Evolutionary conservation across 1,284 basidiomycete genomes (phyloP).

Genomic region (Naganishia sp.): DNA sequence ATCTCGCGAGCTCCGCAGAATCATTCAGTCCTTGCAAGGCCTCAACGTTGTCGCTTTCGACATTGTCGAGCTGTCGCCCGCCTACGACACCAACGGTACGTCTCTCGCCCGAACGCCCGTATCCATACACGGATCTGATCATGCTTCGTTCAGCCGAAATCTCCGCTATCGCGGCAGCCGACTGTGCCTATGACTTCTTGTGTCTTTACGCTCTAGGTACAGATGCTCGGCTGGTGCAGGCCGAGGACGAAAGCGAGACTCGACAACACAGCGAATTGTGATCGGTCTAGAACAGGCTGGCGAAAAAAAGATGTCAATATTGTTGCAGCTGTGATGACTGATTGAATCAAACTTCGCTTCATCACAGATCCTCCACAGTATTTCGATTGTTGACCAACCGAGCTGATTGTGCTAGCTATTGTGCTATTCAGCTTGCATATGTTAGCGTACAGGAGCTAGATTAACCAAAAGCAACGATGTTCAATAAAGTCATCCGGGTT

Average conservation of each 20-base stretch:
- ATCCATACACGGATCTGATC: conserved; percentile 5
- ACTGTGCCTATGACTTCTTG: conserved; percentile 49
- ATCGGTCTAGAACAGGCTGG: neutral
- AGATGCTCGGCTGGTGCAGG: conserved; percentile 10
- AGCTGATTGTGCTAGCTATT: no score
- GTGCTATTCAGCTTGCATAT: no score
- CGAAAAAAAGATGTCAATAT: neutral
- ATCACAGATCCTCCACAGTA: no score
- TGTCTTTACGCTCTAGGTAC: conserved; percentile 31
- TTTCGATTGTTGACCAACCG: no score
- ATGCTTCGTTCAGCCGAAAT: conserved; percentile 42
- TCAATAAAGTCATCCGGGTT: no score
- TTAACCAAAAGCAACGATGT: no score
- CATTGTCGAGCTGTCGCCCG: conserved; percentile 49
- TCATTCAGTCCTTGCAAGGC: conserved; percentile 45
- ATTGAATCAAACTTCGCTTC: no score
- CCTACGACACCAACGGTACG: conserved; percentile 50
- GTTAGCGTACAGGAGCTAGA: no score
- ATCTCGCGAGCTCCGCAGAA: conserved; percentile 46
- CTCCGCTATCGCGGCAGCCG: conserved; percentile 51
- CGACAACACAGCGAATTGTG: conserved; percentile 11
- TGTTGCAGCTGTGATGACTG: no score
- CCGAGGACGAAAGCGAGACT: neutral
- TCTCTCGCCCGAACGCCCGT: neutral
- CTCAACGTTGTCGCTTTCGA: conserved; percentile 49